phyloP scores from a whole-genome alignment of 768 basidiomycete genomes.

The Suillus sp. region DNA sequence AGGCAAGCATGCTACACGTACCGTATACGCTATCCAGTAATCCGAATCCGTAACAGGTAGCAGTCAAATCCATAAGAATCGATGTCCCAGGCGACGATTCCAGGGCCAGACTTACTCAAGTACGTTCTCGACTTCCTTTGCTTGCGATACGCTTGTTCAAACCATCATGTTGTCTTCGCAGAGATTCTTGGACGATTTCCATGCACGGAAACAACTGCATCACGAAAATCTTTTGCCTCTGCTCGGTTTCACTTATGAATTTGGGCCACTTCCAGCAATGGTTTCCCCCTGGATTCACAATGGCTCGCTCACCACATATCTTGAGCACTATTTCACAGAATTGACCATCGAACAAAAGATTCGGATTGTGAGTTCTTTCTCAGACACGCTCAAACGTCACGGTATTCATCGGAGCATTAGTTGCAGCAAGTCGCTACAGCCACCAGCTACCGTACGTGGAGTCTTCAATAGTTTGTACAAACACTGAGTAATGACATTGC shows the following conservation, averaged over 20 bases:
- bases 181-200: conserved; percentile 21
- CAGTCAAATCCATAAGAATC: conserved; percentile 14
- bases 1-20: neutral
- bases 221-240: conserved; percentile 33
- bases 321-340: conserved; percentile 18
- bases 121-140: neutral
- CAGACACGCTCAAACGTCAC: neutral
- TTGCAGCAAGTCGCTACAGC: conserved; percentile 19
- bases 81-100: conserved; percentile 7
- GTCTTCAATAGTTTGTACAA: neutral
- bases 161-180: neutral
- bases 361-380: conserved; percentile 19
- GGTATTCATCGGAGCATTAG: neutral
- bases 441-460: conserved; percentile 21
- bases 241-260: conserved; percentile 30
- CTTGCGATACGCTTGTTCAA: neutral
- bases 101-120: conserved; percentile 6
- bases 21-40: neutral
- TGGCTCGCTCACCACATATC: conserved; percentile 29
- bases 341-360: conserved; percentile 13
- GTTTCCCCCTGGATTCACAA: conserved; percentile 38
- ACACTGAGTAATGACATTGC: neutral
- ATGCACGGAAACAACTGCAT: conserved; percentile 30
- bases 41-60: conserved; percentile 12
- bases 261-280: conserved; percentile 35